Evolutionary conservation across 2,329 filamentous ascomycete species (phyloP).

Genomic region (Claviceps sorghi): DNA sequence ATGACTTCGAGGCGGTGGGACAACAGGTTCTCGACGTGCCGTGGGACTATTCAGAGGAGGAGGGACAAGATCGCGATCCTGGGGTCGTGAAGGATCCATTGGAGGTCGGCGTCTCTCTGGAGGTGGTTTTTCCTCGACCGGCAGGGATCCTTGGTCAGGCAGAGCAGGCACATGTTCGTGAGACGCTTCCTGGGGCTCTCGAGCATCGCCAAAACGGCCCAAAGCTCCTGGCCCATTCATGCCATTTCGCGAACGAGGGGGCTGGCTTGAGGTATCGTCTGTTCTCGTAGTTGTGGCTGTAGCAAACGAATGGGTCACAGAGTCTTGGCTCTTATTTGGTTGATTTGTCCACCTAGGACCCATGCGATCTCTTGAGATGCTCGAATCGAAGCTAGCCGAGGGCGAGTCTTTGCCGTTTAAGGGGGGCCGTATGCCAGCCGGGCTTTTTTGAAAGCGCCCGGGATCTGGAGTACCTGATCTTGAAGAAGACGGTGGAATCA

Average conservation of each 20-base stretch:
- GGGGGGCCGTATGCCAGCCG: conserved; percentile 18
- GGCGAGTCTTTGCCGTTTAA: conserved; percentile 33
- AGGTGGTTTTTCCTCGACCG: conserved; percentile 28
- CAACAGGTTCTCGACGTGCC: conserved; percentile 28
- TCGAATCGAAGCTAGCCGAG: conserved; percentile 36
- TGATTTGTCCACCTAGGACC: conserved; percentile 32
- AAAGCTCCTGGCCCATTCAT: conserved; percentile 24
- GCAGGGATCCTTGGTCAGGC: not conserved
- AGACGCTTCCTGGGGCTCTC: conserved; percentile 8
- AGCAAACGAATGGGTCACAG: conserved; percentile 31
- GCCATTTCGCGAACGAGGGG: conserved; percentile 40
- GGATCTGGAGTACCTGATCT: conserved; percentile 12
- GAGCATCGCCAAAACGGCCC: conserved; percentile 20
- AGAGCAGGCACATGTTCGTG: conserved; percentile 5
- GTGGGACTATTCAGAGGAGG: conserved; percentile 41
- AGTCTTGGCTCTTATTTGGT: conserved; percentile 44
- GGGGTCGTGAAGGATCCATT: conserved; percentile 45
- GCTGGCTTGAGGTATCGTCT: conserved; percentile 35
- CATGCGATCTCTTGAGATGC: conserved; percentile 22
- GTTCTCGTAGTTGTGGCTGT: conserved; percentile 22
- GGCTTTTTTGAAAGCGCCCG: conserved; percentile 15
- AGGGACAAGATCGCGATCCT: conserved; percentile 41
- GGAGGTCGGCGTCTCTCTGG: conserved; percentile 53
- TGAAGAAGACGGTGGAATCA: conserved; percentile 8
- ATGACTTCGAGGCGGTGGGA: conserved; percentile 36